These are phyloP conservation scores for Colletotrichum simmondsii DNA, from an alignment of 2,329 filamentous ascomycete species.

Conservation along the genomic window DNA sequence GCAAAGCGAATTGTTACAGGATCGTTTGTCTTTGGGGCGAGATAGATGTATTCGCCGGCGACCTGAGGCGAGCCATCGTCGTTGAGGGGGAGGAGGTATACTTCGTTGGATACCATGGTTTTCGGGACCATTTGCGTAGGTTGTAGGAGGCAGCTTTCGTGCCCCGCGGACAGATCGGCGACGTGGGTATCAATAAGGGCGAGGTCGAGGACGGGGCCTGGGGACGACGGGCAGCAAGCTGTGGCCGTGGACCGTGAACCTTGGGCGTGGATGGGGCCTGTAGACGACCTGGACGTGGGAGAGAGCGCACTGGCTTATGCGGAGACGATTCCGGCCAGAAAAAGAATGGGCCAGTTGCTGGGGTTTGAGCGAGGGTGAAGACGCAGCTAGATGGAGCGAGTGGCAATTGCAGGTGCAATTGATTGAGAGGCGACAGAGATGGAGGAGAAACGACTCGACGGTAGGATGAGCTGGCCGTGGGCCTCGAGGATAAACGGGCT, in stretches of 20 bases:
- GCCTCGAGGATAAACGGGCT: background rate
- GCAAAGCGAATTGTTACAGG: constrained; percentile 87
- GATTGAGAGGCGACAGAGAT: background rate
- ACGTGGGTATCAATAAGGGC: constrained; percentile 4
- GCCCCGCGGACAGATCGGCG: constrained; percentile 34
- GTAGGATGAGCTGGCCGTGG: background rate
- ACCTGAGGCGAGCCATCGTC: constrained; percentile 94
- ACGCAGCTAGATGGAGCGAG: background rate
- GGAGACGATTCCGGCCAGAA: constrained; percentile 25
- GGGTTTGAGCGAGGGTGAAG: background rate
- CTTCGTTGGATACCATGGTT: constrained; percentile 74
- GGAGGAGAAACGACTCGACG: background rate
- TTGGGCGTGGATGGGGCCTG: too few species aligned
- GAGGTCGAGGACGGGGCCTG: background rate
- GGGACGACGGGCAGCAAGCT: background rate
- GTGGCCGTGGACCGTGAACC: background rate
- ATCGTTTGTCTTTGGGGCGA: constrained; percentile 79
- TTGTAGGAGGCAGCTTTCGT: constrained; percentile 35
- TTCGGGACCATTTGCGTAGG: constrained; percentile 63
- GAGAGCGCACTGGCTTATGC: constrained; percentile 27
- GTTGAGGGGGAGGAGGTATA: constrained; percentile 90
- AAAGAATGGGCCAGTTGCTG: constrained; percentile 21
- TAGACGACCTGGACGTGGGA: background rate
- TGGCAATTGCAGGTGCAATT: background rate
- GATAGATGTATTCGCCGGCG: constrained; percentile 89